Conservation (phyloP, 116 monocot species). For the Trichopus zeylanicus region DNA sequence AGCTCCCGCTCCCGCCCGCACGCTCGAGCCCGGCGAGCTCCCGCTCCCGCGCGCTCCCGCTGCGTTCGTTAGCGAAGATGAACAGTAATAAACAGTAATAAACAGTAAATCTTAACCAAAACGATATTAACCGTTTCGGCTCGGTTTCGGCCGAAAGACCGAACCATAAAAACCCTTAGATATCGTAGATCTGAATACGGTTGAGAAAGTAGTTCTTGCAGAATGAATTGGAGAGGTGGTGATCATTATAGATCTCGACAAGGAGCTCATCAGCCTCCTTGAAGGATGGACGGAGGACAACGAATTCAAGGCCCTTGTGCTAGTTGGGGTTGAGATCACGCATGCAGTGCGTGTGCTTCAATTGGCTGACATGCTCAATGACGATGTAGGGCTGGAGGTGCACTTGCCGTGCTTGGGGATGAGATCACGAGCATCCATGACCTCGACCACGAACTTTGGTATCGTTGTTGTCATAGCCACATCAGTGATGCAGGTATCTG, state of each 20-base stretch:
- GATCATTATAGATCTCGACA: constrained; percentile 76
- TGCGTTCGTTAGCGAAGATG: no score
- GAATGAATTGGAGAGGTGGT: constrained; percentile 19
- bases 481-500: neutral
- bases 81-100: no score
- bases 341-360: constrained; percentile 70
- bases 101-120: no score
- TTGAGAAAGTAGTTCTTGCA: constrained; percentile 86
- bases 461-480: constrained; percentile 8
- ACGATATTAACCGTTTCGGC: no score
- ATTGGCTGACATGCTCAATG: constrained; percentile 76
- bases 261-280: constrained; percentile 78
- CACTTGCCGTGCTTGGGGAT: constrained; percentile 89
- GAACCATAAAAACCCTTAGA: no score
- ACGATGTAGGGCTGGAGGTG: constrained; percentile 81
- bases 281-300: constrained; percentile 41
- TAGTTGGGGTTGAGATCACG: constrained; percentile 77
- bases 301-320: constrained; percentile 75
- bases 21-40: no score
- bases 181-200: constrained; percentile 64
- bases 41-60: no score
- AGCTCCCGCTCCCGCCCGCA: no score
- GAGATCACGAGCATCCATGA: constrained; percentile 87
- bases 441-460: constrained; percentile 72
- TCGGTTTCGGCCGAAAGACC: no score